phyloP scores from a whole-genome alignment of 2,329 filamentous ascomycete species.

The Alternaria sp. region DNA sequence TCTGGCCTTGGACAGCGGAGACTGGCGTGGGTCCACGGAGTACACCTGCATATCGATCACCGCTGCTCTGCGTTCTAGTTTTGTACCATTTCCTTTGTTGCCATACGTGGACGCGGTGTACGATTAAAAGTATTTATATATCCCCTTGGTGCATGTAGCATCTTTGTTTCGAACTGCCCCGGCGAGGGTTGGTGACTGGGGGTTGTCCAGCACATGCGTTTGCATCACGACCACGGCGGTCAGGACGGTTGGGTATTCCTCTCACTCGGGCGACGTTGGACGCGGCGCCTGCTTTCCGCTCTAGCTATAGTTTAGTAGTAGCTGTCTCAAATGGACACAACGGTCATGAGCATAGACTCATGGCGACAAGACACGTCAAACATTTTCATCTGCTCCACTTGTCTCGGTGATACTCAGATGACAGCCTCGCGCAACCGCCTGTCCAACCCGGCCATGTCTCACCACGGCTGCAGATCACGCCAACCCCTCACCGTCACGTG shows the following conservation, averaged over 20 bases:
- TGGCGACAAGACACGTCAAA: slow-evolving; percentile 24
- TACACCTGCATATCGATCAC: slow-evolving; percentile 34
- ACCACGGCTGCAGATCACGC: slow-evolving; percentile 18
- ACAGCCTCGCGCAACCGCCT: slow-evolving; percentile 22
- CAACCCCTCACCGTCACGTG: slow-evolving; percentile 19
- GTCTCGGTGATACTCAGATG: slow-evolving; percentile 19
- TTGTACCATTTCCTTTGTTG: slow-evolving; percentile 36
- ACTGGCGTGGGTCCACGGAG: slow-evolving; percentile 32
- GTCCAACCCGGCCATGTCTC: slow-evolving; percentile 23
- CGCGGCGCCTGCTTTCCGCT: slow-evolving; percentile 31
- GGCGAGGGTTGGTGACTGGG: slow-evolving; percentile 25
- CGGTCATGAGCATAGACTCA: slow-evolving; percentile 28
- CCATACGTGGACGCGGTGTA: slow-evolving; percentile 34
- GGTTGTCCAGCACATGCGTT: slow-evolving; percentile 14
- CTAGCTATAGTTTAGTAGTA: slow-evolving; percentile 30
- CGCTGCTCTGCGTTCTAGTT: slow-evolving; percentile 28
- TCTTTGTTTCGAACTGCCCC: slow-evolving; percentile 27
- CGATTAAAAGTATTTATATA: slow-evolving; percentile 45
- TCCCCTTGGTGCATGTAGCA: slow-evolving; percentile 22
- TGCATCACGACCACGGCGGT: slow-evolving; percentile 21
- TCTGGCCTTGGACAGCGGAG: slow-evolving; percentile 17
- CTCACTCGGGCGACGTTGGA: slow-evolving; percentile 29
- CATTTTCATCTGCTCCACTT: slow-evolving; percentile 4
- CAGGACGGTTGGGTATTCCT: slow-evolving; percentile 30
- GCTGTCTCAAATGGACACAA: slow-evolving; percentile 30